Base-by-base conservation (phyloP, 2,329 filamentous ascomycete species). In the Aspergillus sp. region DNA sequence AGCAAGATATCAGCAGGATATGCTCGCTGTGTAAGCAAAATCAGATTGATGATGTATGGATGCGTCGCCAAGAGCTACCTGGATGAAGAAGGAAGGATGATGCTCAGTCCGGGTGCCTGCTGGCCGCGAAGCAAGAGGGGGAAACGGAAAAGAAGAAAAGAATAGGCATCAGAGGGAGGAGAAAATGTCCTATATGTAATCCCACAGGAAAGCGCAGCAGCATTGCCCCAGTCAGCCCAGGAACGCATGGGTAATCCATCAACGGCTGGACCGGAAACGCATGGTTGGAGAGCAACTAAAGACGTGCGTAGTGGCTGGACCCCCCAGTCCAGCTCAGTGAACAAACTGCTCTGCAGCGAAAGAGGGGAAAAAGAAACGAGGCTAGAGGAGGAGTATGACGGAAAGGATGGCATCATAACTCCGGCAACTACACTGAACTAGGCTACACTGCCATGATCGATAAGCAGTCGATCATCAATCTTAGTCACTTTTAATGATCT, bases 201-300 rank as follows among this genome's bases (percentile, higher is more conserved):
- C 46, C 19, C 17, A 51, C n/a, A 43, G 25, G 41, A 46, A 19
- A 23, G 46, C 48, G 47, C 51, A 52, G 43, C 11, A 52, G 47
- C 47, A 52, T 51, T 7, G 47, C 30, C 31, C 31, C 34, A 50
- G 55, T 47, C 49, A 62, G 48, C 31, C 52, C 54, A 57, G 53
- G 53, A 54, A 62, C 22, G 45, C 23, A 45, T 46, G 23, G 31
- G 46, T 41, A 57, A 23, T 57, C 50, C 46, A 57, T 25, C 34
- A 47, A 60, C 64, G 64, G 64, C 64, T 64, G 62, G 64, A 47
- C 60, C 62, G 64, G 60, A 63, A 63, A 57, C 28, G 54, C 55
- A 64, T 63, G 58, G 55, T 66, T 61, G 63, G 57, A 55, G 22
- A 54, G 43, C 43, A 48, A 57, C 23, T 50, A 30, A 38, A 41